A percentile compares a stretch with the other conserved stretches of the same genome.
phyloP scores from a whole-genome alignment of 1,139 yeast genomes.

The Cylindricascospora bacillispora region DNA sequence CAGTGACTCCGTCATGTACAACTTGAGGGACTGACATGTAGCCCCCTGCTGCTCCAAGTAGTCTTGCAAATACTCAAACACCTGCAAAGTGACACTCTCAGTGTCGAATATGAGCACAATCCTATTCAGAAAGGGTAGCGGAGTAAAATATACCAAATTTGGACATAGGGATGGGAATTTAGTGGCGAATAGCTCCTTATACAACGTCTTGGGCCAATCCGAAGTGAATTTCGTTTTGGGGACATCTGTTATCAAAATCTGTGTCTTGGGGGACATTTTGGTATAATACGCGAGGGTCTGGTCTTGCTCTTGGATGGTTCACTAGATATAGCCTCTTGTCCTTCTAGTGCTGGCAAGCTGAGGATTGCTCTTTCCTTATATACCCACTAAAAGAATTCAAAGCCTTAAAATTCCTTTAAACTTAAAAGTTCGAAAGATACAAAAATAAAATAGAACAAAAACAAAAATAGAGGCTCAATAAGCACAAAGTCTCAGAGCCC shows the following conservation, averaged over 20 bases:
- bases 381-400: too few relatives aligned
- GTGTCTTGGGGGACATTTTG: too few relatives aligned
- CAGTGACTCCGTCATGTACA: constrained; percentile 21
- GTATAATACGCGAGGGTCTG: too few relatives aligned
- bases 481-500: too few relatives aligned
- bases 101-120: constrained; percentile 20
- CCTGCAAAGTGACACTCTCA: constrained; percentile 13
- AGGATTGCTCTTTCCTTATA: too few relatives aligned
- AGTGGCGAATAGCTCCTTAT: constrained; percentile 12
- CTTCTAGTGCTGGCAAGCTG: too few relatives aligned
- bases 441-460: too few relatives aligned
- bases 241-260: constrained; percentile 23
- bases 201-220: constrained; percentile 20
- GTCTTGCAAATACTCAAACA: constrained; percentile 12
- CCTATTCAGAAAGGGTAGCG: constrained; percentile 22
- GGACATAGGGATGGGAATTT: constrained; percentile 14
- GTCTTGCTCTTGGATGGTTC: too few relatives aligned
- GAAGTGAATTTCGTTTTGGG: constrained; percentile 14
- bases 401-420: too few relatives aligned
- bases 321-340: too few relatives aligned
- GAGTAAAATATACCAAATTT: constrained; percentile 19
- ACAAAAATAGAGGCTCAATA: too few relatives aligned
- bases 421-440: too few relatives aligned
- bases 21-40: constrained; percentile 7
- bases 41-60: constrained; percentile 4